Evolutionary conservation across 345 rosid species (phyloP), one percentile per base, ranked within the genome.

Genomic region (Lepidium africanum): DNA sequence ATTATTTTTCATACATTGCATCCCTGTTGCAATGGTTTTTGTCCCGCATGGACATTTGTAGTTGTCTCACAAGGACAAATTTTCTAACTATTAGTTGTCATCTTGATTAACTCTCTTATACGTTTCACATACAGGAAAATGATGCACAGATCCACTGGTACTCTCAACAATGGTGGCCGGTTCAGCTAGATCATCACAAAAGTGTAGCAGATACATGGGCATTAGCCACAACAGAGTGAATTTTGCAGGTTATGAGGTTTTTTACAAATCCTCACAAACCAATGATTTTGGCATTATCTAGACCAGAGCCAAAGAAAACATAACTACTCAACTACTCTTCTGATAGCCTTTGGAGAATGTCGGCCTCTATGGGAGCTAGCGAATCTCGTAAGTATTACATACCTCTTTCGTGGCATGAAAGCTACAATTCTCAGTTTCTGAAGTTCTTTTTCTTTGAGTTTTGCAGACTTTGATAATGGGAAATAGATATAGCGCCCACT

Each of bases 301-400:
- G 99, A 71, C 96, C 97, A 68, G 97, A 90, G 42, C 97, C 99
- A 30, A 94, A 94, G 86, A 94, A 94, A 81, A 94, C n/a, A n/a
- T n/a, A n/a, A n/a, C n/a, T n/a, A 94, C 71, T 65, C 90, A 69
- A 94, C 97, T 61, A 94, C 97, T 43, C 92, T 94, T 48, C 15
- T 94, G 75, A 90, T 85, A 70, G 97, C 99, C 21, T 94, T 94
- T 76, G 97, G 99, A 59, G 99, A 90, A 66, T 90, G 97, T 30
- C 91, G 96, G 19, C 86, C 86, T 43, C 77, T 90, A 49, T 77
- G 96, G 71, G 99, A 94, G 85, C 92, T 94, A 69, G 95, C 99
- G 56, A 94, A 90, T 75, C 99, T 94, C 47, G 97, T 94, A 66
- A 81, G 80, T 61, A 0, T 38, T 59, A 2, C 49, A 45, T 45